Conservation (phyloP, 1,139 yeast genomes). For the Geotrichum australiense region DNA sequence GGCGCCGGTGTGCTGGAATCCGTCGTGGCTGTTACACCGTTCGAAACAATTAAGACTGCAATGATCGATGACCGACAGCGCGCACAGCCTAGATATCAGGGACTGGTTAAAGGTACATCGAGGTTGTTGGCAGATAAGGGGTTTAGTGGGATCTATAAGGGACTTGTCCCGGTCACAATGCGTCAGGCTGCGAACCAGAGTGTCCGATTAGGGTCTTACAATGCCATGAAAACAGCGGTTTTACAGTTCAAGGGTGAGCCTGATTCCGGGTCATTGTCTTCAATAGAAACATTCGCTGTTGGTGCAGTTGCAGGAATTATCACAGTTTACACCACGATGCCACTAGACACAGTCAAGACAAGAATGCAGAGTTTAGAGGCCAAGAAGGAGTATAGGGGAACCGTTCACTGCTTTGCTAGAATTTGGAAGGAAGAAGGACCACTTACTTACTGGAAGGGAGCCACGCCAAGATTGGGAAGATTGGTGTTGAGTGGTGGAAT, state of each 20-base stretch:
- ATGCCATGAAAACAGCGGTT: constrained; percentile 72
- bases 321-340: constrained; percentile 96
- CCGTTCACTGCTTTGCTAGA: constrained; percentile 71
- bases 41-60: constrained; percentile 94
- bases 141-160: constrained; percentile 75
- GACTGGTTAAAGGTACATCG: constrained; percentile 55
- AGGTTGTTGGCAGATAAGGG: constrained; percentile 72
- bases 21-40: constrained; percentile 90
- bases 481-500: constrained; percentile 91
- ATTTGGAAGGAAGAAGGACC: constrained; percentile 88
- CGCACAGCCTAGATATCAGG: constrained; percentile 65
- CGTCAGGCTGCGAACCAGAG: constrained; percentile 96
- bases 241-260: constrained; percentile 54
- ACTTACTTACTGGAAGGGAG: constrained; percentile 94
- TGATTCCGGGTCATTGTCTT: constrained; percentile 61
- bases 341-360: constrained; percentile 94
- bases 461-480: constrained; percentile 92
- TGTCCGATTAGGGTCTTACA: constrained; percentile 88
- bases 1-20: constrained; percentile 95
- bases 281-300: constrained; percentile 74
- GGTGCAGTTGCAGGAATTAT: constrained; percentile 92
- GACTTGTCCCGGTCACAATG: constrained; percentile 84
- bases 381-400: constrained; percentile 58
- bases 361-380: constrained; percentile 95
- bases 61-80: constrained; percentile 86